A percentile compares a stretch with the other conserved stretches of the same genome.
These are phyloP conservation scores for Colletotrichum sp. DNA, from an alignment of 2,329 filamentous ascomycete species.

Conservation along the genomic window DNA sequence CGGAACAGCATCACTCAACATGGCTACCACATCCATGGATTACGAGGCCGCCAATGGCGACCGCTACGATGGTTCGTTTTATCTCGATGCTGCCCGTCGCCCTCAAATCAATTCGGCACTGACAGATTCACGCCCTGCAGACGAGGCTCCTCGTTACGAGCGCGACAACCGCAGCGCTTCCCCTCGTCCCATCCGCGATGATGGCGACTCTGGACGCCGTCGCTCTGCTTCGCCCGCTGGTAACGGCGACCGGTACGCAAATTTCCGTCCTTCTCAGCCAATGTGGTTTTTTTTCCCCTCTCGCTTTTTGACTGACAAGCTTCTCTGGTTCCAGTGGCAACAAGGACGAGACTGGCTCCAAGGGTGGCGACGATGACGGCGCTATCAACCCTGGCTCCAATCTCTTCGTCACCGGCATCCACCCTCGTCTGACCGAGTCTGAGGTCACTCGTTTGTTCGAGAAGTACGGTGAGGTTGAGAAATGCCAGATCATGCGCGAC, in stretches of 20 bases:
- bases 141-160: conserved; percentile 70
- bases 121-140: conserved; percentile 37
- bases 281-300: not conserved
- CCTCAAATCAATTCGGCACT: conserved; percentile 1
- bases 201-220: conserved; percentile 63
- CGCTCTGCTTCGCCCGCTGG: conserved; percentile 67
- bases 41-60: conserved; percentile 73
- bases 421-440: conserved; percentile 86
- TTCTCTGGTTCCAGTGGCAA: conserved; percentile 38
- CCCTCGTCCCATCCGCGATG: conserved; percentile 65
- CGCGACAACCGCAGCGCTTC: conserved; percentile 71
- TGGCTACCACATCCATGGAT: conserved; percentile 73
- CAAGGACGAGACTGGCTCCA: conserved; percentile 58
- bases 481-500: conserved; percentile 99
- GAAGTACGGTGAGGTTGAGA: conserved; percentile 98
- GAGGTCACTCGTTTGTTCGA: conserved; percentile 96
- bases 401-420: conserved; percentile 97
- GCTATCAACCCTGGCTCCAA: conserved; percentile 94
- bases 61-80: conserved; percentile 66
- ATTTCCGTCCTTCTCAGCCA: not conserved
- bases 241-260: conserved; percentile 55
- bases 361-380: conserved; percentile 73
- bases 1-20: conserved; percentile 34
- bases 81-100: conserved; percentile 4
- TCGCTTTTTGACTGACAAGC: conserved; percentile 10